phyloP scores from a whole-genome alignment of 1,284 basidiomycete species.

The Heterobasidion occidentale region DNA sequence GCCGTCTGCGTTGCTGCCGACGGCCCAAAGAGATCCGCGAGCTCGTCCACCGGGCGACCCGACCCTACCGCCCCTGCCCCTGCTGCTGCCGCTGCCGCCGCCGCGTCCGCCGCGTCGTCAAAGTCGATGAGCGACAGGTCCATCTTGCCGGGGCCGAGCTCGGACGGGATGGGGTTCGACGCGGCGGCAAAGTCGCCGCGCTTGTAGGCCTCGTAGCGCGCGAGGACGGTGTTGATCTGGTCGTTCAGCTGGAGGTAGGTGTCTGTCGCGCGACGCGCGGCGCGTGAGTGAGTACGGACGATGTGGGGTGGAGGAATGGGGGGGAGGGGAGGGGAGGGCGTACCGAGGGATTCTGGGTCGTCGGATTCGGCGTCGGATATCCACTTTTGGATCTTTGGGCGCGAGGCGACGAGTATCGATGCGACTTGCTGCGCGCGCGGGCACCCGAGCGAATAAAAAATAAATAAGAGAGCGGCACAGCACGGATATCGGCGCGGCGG shows the following conservation, averaged over 20 bases:
- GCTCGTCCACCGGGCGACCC: constrained; percentile 33
- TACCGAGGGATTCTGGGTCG: constrained; percentile 84
- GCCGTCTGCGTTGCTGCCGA: too few relatives aligned
- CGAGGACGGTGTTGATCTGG: constrained; percentile 89
- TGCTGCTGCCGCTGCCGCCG: constrained; percentile 6
- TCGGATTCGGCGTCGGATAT: constrained; percentile 86
- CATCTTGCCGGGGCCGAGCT: constrained; percentile 29
- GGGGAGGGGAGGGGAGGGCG: not conserved
- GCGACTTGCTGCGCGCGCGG: constrained; percentile 73
- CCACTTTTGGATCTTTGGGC: constrained; percentile 97
- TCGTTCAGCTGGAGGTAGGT: constrained; percentile 96
- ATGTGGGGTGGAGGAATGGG: not conserved
- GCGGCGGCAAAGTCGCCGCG: constrained; percentile 75
- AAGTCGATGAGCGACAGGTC: constrained; percentile 65
- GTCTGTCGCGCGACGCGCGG: constrained; percentile 37
- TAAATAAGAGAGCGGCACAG: not conserved
- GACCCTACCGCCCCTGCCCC: not conserved
- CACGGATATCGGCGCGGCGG: not conserved
- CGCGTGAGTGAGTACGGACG: not conserved
- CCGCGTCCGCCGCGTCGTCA: constrained; percentile 38
- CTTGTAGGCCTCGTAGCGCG: constrained; percentile 88
- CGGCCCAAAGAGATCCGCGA: constrained; percentile 47
- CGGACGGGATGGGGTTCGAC: constrained; percentile 55
- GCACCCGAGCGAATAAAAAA: not conserved
- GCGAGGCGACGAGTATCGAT: constrained; percentile 70